Evolutionary conservation across 2,329 filamentous ascomycete species (phyloP).

Genomic region (Fusarium longipes): DNA sequence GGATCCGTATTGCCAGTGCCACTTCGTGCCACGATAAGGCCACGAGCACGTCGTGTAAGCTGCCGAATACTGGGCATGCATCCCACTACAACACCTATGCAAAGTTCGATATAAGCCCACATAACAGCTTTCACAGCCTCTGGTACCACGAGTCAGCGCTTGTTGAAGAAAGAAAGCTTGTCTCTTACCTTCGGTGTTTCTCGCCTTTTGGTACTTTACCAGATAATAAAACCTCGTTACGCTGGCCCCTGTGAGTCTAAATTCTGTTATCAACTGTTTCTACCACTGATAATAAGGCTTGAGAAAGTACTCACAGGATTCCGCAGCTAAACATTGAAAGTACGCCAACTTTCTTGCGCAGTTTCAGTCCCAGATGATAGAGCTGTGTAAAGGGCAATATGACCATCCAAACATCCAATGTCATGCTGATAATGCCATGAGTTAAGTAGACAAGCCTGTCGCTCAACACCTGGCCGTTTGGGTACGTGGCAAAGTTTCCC

Average conservation of each 20-base stretch:
- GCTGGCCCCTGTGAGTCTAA: not conserved
- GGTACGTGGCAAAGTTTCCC: fast-evolving
- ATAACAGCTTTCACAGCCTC: not conserved
- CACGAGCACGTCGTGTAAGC: not conserved
- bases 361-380: not conserved
- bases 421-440: not conserved
- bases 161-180: fast-evolving
- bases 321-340: constrained; percentile 3
- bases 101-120: not conserved
- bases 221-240: not conserved
- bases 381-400: not conserved
- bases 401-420: not conserved
- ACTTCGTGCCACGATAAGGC: fast-evolving
- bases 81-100: not conserved
- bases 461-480: fast-evolving
- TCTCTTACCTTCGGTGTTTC: not conserved
- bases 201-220: not conserved
- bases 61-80: not conserved
- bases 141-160: fast-evolving
- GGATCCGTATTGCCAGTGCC: fast-evolving
- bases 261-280: not conserved
- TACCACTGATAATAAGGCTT: fast-evolving
- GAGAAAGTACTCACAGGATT: not conserved
- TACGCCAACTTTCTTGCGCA: not conserved
- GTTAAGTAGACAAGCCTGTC: not conserved